Base-by-base conservation (phyloP, 108 stramenopile species). In the Skeletonema potamos region DNA sequence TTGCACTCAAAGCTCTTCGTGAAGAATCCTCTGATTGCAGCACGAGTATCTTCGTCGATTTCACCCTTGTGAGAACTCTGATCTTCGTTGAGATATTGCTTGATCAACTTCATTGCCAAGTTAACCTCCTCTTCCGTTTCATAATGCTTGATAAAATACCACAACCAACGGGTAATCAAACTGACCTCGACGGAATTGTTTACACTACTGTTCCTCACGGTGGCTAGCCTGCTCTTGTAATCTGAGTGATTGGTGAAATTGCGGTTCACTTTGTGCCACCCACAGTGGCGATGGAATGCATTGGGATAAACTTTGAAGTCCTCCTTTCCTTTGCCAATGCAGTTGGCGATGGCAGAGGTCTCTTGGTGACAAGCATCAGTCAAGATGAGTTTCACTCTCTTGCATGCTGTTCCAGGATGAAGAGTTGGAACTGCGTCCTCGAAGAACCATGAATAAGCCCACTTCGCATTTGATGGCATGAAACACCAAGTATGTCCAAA, bases 401-500 rank as follows among this genome's bases (percentile, higher is more conserved):
- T 5, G 6, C 4, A 29, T 15, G 56, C 6, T 12, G 56, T 18
- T 3, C 56, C 56, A 2, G 56, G 56, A 57, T 57, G 56, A 5
- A 57, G 18, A 12, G 12, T 2, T 27, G 56, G 56, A 1, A 57
- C 3, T 2, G 56, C 56, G 2, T 2, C 12, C 2, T 10, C 56
- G 12, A 57, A 27, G 9, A 41, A 6, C 41, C 41, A 41, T 15
- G 3, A 3, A 15, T 41, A 41, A 6, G 8, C 41, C 41, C 41
- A 41, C 10, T 41, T 3, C 5, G 5, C 3, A 8, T 57, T 57
- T 11, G 56, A 57, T 2, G 56, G 56, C 56, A 57, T 57, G 56
- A 57, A 57, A 29, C 56, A 57, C 56, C 56, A 57, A 10, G 56
- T 57, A 10, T 57, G 56, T 18, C 56, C 56, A 29, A 57, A 57